Evolutionary conservation across 257 asterid genomes (phyloP), one percentile per base, ranked within the genome.

Genomic region (Mentha longifolia): DNA sequence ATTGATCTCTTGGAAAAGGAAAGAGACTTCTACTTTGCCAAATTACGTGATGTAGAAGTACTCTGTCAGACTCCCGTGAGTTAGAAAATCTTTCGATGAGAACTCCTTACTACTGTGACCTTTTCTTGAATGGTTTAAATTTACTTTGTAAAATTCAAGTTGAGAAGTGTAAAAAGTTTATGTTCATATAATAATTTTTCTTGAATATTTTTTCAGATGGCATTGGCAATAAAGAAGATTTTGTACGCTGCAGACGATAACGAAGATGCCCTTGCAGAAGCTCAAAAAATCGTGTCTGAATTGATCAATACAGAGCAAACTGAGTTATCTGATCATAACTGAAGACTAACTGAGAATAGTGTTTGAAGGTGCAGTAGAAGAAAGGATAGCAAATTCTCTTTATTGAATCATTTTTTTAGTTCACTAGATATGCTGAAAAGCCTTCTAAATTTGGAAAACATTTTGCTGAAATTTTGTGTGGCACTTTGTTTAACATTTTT

Each of bases 21-120:
- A 78, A 81, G 98, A 65, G 97, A 93, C 87, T 91, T 93, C 69
- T 93, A 93, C 85, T 93, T 91, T 68, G 90, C 86, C 22, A 93
- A 89, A 77, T 67, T 93, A 63, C 84, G 96, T 7, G 96, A 93
- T 71, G 79, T 93, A 22, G 98, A 93, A 81, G 83, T 93, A 42
- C 91, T 93, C 55, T 93, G 97, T 68, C 96, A 89, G 83, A 55
- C 80, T n/a, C 87, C 96, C 3, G 85, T n/a, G n/a, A 85, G 64
- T 22, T 87, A 59, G 95, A 89, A 75, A 70, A 82, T 61, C 67
- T 74, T 68, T 87, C 89, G 49, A 97, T 92, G 81, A 75, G 85
- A 37, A 66, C 70, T 65, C 19, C 58, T 51, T 8, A 28, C 11
- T 42, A 16, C 9, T 3, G 22, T 33, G 39, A 25, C 35, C 30